Evolutionary conservation across 2,329 filamentous ascomycete genomes (phyloP).

Genomic region (Alternaria burnsii): DNA sequence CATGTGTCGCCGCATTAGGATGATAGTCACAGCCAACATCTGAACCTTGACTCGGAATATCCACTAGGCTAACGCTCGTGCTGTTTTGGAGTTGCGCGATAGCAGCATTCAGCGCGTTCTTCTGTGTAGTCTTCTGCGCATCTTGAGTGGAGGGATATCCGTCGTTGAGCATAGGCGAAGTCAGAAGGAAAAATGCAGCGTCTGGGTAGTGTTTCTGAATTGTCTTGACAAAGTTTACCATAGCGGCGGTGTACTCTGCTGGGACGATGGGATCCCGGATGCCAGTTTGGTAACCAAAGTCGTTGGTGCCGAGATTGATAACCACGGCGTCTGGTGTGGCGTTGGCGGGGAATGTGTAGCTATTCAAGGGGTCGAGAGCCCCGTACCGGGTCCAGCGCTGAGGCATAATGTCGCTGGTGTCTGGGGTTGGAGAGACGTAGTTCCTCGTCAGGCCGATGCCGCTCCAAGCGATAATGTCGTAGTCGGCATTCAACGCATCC

Average conservation of each 20-base stretch:
- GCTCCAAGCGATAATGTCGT: slow-evolving; percentile 56
- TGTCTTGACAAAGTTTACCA: slow-evolving; percentile 41
- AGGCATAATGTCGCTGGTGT: slow-evolving; percentile 51
- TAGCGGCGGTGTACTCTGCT: slow-evolving; percentile 23
- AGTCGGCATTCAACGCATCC: slow-evolving; percentile 54
- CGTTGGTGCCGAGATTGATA: slow-evolving; percentile 58
- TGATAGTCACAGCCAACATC: slow-evolving; percentile 57
- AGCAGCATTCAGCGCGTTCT: slow-evolving; percentile 46
- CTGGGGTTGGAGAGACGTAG: slow-evolving; percentile 39
- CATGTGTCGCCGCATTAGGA: slow-evolving; percentile 53
- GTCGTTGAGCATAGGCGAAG: slow-evolving; percentile 53
- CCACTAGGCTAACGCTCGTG: slow-evolving; percentile 50
- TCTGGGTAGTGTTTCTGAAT: slow-evolving; percentile 50
- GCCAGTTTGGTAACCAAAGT: slow-evolving; percentile 49
- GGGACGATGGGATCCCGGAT: slow-evolving; percentile 21
- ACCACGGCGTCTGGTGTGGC: slow-evolving; percentile 51
- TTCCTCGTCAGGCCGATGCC: slow-evolving; percentile 57
- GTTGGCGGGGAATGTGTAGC: slow-evolving; percentile 51
- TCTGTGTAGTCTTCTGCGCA: slow-evolving; percentile 52
- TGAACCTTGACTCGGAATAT: slow-evolving; percentile 54
- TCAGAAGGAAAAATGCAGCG: slow-evolving; percentile 54
- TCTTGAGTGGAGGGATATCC: slow-evolving; percentile 45
- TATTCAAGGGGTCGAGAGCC: slow-evolving; percentile 51
- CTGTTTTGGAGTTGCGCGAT: slow-evolving; percentile 40
- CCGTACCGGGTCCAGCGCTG: slow-evolving; percentile 56